Percentiles rank a stretch among this genome's conserved stretches.
These are phyloP conservation scores for Scytalidium lignicola DNA, from an alignment of 2,329 filamentous ascomycete species.

Conservation along the genomic window DNA sequence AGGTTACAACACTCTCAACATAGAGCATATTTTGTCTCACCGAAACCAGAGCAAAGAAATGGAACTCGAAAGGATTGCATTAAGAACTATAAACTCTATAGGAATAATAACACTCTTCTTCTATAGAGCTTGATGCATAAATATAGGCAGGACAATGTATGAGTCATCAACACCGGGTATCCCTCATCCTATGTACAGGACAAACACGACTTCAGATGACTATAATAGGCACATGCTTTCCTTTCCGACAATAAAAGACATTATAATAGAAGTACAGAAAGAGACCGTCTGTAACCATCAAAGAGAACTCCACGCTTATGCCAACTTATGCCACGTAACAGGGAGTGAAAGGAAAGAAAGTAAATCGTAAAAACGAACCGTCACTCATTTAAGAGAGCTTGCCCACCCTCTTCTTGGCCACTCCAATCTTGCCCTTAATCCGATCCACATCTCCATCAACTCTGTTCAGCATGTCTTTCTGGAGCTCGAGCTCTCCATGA, in stretches of 20 bases:
- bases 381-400: constrained; percentile 44
- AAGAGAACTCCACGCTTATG: constrained; percentile 12
- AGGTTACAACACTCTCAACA: no score
- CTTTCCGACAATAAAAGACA: no score
- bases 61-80: no score
- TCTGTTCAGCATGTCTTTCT: constrained; percentile 64
- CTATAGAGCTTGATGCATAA: neutral
- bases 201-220: neutral
- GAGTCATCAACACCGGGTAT: neutral
- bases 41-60: no score
- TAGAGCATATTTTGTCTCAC: no score
- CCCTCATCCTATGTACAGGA: neutral
- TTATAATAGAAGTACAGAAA: no score
- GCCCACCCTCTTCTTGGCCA: constrained; percentile 67
- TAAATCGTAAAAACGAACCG: constrained; percentile 2
- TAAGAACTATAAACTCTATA: neutral
- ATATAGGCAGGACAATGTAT: neutral
- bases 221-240: no score
- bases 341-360: neutral
- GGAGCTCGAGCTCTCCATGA: constrained; percentile 65
- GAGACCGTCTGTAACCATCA: neutral
- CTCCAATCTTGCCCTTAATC: constrained; percentile 61
- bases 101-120: neutral
- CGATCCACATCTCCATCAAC: constrained; percentile 63
- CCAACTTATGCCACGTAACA: neutral